Evolutionary conservation across 495 filamentous ascomycete genomes (phyloP).

Genomic region (Parachaetomium inaequale): DNA sequence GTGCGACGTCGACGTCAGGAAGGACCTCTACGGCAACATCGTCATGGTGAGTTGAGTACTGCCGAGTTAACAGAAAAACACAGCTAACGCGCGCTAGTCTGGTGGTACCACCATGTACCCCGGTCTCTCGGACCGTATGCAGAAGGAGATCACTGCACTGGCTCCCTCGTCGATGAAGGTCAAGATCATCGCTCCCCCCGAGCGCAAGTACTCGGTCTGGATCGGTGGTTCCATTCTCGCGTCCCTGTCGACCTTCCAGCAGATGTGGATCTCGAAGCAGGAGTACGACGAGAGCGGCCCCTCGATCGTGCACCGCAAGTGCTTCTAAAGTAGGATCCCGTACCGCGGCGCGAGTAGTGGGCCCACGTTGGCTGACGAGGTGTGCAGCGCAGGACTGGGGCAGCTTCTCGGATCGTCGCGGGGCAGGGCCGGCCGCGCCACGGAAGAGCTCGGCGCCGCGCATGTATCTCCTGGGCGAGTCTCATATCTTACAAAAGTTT

Average conservation of each 20-base stretch:
- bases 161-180: slow-evolving; percentile 99
- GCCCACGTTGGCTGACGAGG: not conserved
- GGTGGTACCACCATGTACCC: slow-evolving; percentile 99
- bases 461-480: slow-evolving; percentile 45
- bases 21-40: slow-evolving; percentile 99
- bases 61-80: not conserved
- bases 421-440: slow-evolving; percentile 35
- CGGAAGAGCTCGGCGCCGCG: slow-evolving; percentile 38
- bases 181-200: slow-evolving; percentile 96
- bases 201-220: slow-evolving; percentile 99
- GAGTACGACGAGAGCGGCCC: slow-evolving; percentile 99
- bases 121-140: slow-evolving; percentile 99
- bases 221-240: slow-evolving; percentile 99
- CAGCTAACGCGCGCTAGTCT: slow-evolving; percentile 55
- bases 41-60: slow-evolving; percentile 74
- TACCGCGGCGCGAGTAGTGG: not conserved
- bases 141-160: slow-evolving; percentile 99
- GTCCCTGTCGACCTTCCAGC: slow-evolving; percentile 99
- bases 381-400: slow-evolving; percentile 20
- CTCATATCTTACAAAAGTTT: slow-evolving; percentile 51
- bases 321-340: slow-evolving; percentile 76
- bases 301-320: slow-evolving; percentile 99
- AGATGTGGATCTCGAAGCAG: slow-evolving; percentile 99
- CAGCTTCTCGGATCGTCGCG: slow-evolving; percentile 29
- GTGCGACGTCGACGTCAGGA: slow-evolving; percentile 99